Evolutionary conservation across 2,329 filamentous ascomycete genomes (phyloP).

Genomic region (Epichloe gansuensis): DNA sequence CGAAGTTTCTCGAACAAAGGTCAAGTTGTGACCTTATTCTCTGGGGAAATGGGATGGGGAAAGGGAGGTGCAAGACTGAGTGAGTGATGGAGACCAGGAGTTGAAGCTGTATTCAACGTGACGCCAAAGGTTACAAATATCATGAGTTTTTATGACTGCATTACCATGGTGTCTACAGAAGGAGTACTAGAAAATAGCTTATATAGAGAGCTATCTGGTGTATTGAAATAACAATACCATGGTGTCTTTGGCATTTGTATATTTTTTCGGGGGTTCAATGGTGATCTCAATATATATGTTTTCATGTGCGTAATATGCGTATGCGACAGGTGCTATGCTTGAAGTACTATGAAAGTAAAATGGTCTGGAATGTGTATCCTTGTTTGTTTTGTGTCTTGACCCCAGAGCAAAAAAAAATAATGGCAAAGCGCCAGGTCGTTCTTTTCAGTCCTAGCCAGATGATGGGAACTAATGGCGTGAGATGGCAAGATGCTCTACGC

Average conservation of each 20-base stretch:
- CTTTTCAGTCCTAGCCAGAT: too few relatives aligned
- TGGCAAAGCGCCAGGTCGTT: too few relatives aligned
- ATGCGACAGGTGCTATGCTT: not conserved
- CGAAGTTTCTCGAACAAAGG: slow-evolving; percentile 53
- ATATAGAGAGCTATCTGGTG: too few relatives aligned
- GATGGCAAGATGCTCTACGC: not conserved
- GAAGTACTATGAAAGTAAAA: not conserved
- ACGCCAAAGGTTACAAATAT: not conserved
- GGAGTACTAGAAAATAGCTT: too few relatives aligned
- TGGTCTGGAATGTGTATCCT: not conserved
- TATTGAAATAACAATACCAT: not conserved
- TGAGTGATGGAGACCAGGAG: not conserved
- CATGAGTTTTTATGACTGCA: not conserved
- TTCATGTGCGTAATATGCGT: not conserved
- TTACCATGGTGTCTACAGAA: not conserved
- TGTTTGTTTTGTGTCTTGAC: too few relatives aligned
- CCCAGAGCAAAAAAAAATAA: too few relatives aligned
- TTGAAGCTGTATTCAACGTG: not conserved
- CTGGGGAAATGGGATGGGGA: not conserved
- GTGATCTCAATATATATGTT: not conserved
- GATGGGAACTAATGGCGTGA: not conserved
- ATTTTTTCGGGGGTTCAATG: not conserved
- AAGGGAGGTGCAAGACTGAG: not conserved
- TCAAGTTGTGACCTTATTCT: not conserved
- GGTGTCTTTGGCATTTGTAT: not conserved